Conservation (phyloP, 352 stramenopile genomes). For the Pythium insidiosum region DNA sequence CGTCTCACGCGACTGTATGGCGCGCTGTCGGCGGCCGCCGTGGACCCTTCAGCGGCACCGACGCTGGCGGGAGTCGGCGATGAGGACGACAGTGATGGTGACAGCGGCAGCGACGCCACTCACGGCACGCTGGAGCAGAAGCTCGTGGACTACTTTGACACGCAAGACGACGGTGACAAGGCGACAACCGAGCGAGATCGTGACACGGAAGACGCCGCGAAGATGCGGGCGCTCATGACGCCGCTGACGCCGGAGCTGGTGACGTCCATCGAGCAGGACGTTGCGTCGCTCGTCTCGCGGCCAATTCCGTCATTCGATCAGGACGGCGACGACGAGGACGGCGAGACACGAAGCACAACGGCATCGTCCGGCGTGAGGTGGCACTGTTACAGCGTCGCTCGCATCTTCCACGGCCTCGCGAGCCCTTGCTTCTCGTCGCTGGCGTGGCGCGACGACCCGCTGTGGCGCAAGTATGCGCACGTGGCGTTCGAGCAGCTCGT, state of each 20-base stretch:
- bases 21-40: constrained; percentile 30
- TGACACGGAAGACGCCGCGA: constrained; percentile 16
- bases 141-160: constrained; percentile 59
- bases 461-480: constrained; percentile 56
- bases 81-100: neutral
- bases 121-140: constrained; percentile 21
- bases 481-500: constrained; percentile 75
- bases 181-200: neutral
- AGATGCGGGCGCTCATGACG: constrained; percentile 36
- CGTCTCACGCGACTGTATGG: constrained; percentile 50
- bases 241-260: constrained; percentile 40
- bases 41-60: too few species aligned
- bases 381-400: constrained; percentile 62
- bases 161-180: neutral
- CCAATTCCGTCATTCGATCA: constrained; percentile 19
- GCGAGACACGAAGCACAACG: neutral
- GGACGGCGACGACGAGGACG: constrained; percentile 10
- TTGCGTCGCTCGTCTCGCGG: constrained; percentile 22
- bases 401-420: constrained; percentile 69
- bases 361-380: constrained; percentile 17
- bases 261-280: constrained; percentile 47
- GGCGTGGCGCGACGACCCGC: constrained; percentile 53
- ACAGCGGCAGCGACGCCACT: constrained; percentile 1
- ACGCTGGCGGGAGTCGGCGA: neutral
- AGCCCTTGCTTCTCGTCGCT: constrained; percentile 49